Base-by-base conservation (phyloP, 352 stramenopile genomes). In the Phytophthora sp. region DNA sequence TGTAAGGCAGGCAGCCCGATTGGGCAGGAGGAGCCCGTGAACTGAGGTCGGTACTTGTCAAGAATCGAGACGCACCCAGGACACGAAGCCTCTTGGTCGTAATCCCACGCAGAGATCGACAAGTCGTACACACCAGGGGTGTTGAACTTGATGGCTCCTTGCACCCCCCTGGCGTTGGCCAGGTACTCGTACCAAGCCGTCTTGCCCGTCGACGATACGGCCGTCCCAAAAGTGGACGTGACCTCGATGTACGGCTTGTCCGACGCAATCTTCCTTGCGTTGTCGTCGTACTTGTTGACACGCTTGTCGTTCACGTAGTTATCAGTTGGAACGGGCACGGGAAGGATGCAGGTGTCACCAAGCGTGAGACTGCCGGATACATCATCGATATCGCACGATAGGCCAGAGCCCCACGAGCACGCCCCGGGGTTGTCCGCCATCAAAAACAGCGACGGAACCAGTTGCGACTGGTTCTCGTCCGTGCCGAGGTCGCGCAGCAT, bases 221-320 rank as follows among this genome's bases (percentile, higher is more conserved):
- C 9, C 5, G 3, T 7, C 12, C 18, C 42, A 11, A 20, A 18
- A 3, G 32, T 44, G 0, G 54, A 43, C 31, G 31, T 65, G 20
- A 71, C 42, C 31, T 61, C 34, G 27, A 66, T 49, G 18, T 43
- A 57, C 17, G 54, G 54, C 2, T 39, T 55, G 3, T 41, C 20
- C 18, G 34, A 34, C n/a, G 41, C 10, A 11, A 11, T 32, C 11
- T 32, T 32, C 2, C 4, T 15, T 2, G 13, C 20, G 4, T 5
- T 17, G 17, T 1, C 21, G 15, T 79, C 72, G 9, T 58, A 24
- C 34, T 53, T 54, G 37, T 86, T 84, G 3, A 39, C 35, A n/a
- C 76, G 76, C 15, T 56, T 46, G 48, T 84, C 75, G 0, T 44
- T 57, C 2, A 85, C 77, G 60, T 85, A 87, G 66, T 84, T 87